Evolutionary conservation across 495 filamentous ascomycete species (phyloP).

Genomic region (Tetracladium marchalianum): DNA sequence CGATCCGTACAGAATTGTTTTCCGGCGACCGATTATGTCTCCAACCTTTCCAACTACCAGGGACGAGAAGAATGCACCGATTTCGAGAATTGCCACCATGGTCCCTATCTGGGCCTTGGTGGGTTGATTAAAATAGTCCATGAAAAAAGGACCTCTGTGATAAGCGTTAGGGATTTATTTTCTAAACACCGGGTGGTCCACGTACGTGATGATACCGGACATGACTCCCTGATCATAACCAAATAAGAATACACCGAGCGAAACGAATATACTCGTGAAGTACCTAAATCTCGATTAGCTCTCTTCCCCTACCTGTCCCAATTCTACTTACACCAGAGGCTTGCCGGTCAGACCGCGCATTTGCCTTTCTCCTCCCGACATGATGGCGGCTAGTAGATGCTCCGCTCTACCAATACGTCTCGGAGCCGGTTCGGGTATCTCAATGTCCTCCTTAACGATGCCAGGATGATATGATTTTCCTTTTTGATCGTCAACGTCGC

Average conservation of each 20-base stretch:
- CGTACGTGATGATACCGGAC: constrained; percentile 98
- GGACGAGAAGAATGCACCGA: constrained; percentile 88
- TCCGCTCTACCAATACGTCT: constrained; percentile 53
- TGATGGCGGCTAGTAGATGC: constrained; percentile 65
- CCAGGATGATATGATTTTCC: constrained; percentile 27
- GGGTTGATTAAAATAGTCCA: constrained; percentile 85
- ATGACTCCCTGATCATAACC: constrained; percentile 99
- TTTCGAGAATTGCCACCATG: constrained; percentile 92
- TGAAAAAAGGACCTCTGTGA: constrained; percentile 70
- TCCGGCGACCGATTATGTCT: constrained; percentile 82
- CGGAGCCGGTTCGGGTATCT: constrained; percentile 60
- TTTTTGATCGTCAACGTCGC: constrained; percentile 13
- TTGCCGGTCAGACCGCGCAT: constrained; percentile 92
- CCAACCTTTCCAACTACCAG: constrained; percentile 81
- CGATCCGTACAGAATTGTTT: constrained; percentile 89
- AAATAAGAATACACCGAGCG: constrained; percentile 93
- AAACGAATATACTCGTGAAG: constrained; percentile 97
- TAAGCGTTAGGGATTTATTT: constrained; percentile 2
- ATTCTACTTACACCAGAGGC: constrained; percentile 65
- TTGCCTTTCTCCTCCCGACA: constrained; percentile 66
- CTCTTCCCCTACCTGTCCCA: neutral
- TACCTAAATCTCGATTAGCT: constrained; percentile 53
- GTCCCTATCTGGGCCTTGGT: constrained; percentile 77
- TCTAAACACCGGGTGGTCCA: constrained; percentile 13
- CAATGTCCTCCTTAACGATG: constrained; percentile 70